These are phyloP conservation scores for Lentinula edodes DNA, from an alignment of 768 basidiomycete species.

Conservation along the genomic window DNA sequence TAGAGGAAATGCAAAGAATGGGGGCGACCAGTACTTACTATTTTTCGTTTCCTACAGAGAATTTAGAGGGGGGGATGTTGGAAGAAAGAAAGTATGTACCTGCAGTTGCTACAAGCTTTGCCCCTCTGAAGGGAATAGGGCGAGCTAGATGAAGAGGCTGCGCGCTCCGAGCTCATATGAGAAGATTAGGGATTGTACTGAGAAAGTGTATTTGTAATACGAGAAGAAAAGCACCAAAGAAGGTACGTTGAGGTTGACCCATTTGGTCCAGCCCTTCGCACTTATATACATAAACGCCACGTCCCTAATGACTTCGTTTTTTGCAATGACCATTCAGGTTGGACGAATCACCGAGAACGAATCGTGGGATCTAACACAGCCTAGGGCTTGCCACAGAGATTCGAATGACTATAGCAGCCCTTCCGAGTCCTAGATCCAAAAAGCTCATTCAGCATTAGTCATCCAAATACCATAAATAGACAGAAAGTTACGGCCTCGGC, in stretches of 20 bases:
- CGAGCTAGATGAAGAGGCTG: background rate
- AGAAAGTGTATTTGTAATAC: background rate
- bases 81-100: background rate
- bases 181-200: background rate
- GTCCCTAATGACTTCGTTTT: background rate
- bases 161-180: conserved; percentile 1
- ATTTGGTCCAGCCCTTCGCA: background rate
- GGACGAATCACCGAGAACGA: background rate
- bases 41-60: conserved; percentile 4
- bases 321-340: background rate
- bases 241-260: background rate
- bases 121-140: conserved; percentile 8
- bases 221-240: background rate
- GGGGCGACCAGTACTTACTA: background rate
- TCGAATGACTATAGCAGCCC: background rate
- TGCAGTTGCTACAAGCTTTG: conserved; percentile 8
- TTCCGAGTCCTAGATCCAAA: background rate
- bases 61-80: background rate
- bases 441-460: background rate
- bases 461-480: background rate
- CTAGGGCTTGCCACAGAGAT: background rate
- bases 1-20: background rate
- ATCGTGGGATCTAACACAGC: background rate
- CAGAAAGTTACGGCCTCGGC: background rate
- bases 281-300: background rate